Base-by-base conservation (phyloP, 306 rosid species). In the Hylodesmum podocarpum region DNA sequence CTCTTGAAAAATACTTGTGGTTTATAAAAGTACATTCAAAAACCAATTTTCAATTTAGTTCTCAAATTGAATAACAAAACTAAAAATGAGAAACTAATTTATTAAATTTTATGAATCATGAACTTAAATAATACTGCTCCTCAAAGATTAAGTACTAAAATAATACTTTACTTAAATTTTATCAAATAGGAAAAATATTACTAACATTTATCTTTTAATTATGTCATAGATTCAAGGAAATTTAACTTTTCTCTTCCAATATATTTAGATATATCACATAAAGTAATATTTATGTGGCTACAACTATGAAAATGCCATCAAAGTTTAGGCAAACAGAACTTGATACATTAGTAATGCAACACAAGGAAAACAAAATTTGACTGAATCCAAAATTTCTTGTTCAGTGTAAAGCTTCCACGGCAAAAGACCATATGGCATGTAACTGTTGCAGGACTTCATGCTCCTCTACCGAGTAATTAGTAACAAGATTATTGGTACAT, bases 401-500 rank as follows among this genome's bases (percentile, higher is more conserved):
- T 51, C 75, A 70, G 43, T n/a, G 65, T 66, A 44, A 21, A 37
- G 70, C 75, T 53, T 25, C 74, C 21, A 22, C 13, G 18, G 31
- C 47, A 29, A 75, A 70, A 33, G 59, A 76, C 51, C 69, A 76
- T 61, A 73, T 55, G 8, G 43, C 37, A 25, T 37, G 33, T 49
- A 18, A 29, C 18, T 22, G 51, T 8, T 8, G 54, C 51, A 33
- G 62, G 72, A 75, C 33, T 16, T 16, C 16, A 37, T 25, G 18
- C 43, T 57, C 59, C 62, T 46, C 46, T 15, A 25, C 53, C 41
- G 16, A 19, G 19, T 22, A 27, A 47, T 31, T 44, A 61, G 66
- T 9, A 49, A 21, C 59, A n/a, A 34, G 4, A 36, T 10, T 28
- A 5, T 36, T 22, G 39, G 27, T 53, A 43, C 13, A 49, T 3